A percentile compares a stretch with the other conserved stretches of the same genome.
phyloP scores from a whole-genome alignment of 192 early-diverging fungal genomes.

The Umbelopsis isabellina region DNA sequence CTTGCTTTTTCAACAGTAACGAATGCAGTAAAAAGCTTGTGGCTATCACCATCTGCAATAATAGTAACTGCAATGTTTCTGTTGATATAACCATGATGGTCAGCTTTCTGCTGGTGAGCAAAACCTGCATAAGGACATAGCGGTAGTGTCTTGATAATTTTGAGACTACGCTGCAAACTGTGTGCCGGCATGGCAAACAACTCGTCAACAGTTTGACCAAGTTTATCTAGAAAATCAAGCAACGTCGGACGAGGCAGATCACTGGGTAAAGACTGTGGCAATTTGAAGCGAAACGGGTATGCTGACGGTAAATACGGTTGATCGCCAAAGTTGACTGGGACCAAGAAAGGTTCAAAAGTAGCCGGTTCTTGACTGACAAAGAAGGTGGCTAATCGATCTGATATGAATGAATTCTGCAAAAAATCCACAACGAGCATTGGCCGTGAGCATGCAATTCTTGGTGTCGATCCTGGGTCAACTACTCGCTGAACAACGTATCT shows the following conservation, averaged over 20 bases:
- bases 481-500: slow-evolving; percentile 3
- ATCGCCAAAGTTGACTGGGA: slow-evolving; percentile 5
- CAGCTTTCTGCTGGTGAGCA: not conserved
- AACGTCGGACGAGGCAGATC: slow-evolving; percentile 14
- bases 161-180: not conserved
- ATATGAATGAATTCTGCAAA: slow-evolving; percentile 23
- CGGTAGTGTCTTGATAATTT: not conserved
- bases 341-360: slow-evolving; percentile 23
- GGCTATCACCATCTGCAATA: not conserved
- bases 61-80: not conserved
- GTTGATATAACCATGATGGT: not conserved
- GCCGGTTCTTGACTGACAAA: slow-evolving; percentile 18
- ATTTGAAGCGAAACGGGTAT: slow-evolving; percentile 21
- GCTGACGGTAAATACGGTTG: slow-evolving; percentile 4
- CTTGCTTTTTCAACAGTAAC: slow-evolving; percentile 12
- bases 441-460: not conserved
- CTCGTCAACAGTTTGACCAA: not conserved
- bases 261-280: slow-evolving; percentile 7
- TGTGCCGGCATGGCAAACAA: not conserved
- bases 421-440: slow-evolving; percentile 26
- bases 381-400: slow-evolving; percentile 20
- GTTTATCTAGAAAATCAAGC: slow-evolving; percentile 9
- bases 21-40: not conserved
- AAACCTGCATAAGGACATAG: slow-evolving; percentile 3
- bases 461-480: slow-evolving; percentile 3